A percentile compares a stretch with the other conserved stretches of the same genome.
Conservation (phyloP, 2,329 filamentous ascomycete genomes). For the Atkinsonella hypoxylon region DNA sequence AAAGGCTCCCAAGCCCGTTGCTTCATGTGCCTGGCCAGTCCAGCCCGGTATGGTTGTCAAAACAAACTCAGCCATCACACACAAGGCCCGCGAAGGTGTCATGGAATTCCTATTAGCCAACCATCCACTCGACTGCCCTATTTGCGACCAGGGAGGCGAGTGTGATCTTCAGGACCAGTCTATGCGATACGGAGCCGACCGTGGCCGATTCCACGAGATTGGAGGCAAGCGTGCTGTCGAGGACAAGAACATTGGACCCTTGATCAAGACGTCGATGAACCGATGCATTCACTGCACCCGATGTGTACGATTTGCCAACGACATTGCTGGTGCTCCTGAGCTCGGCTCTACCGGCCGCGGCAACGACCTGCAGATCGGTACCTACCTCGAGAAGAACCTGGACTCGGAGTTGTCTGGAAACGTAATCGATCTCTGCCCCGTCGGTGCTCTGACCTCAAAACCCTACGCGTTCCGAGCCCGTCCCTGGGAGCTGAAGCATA, state of each 20-base stretch:
- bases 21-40: slow-evolving; percentile 97
- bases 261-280: slow-evolving; percentile 99
- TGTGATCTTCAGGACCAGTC: slow-evolving; percentile 99
- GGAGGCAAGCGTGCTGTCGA: slow-evolving; percentile 94
- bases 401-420: slow-evolving; percentile 94
- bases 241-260: slow-evolving; percentile 96
- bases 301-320: slow-evolving; percentile 95
- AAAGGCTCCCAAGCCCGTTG: slow-evolving; percentile 88
- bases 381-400: slow-evolving; percentile 88
- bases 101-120: slow-evolving; percentile 98
- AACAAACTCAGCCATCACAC: slow-evolving; percentile 88
- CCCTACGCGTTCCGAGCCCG: slow-evolving; percentile 94
- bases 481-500: slow-evolving; percentile 94
- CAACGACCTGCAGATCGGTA: slow-evolving; percentile 96
- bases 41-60: slow-evolving; percentile 99
- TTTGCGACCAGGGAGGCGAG: slow-evolving; percentile 98
- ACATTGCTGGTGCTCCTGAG: slow-evolving; percentile 90
- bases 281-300: slow-evolving; percentile 98
- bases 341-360: slow-evolving; percentile 89
- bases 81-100: slow-evolving; percentile 96
- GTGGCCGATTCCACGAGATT: slow-evolving; percentile 93
- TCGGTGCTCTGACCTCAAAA: slow-evolving; percentile 92
- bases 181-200: slow-evolving; percentile 94
- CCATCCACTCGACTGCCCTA: slow-evolving; percentile 89
- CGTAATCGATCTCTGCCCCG: slow-evolving; percentile 95